phyloP scores from a whole-genome alignment of 2,329 filamentous ascomycete genomes.

The Plenodomus biglobosus region DNA sequence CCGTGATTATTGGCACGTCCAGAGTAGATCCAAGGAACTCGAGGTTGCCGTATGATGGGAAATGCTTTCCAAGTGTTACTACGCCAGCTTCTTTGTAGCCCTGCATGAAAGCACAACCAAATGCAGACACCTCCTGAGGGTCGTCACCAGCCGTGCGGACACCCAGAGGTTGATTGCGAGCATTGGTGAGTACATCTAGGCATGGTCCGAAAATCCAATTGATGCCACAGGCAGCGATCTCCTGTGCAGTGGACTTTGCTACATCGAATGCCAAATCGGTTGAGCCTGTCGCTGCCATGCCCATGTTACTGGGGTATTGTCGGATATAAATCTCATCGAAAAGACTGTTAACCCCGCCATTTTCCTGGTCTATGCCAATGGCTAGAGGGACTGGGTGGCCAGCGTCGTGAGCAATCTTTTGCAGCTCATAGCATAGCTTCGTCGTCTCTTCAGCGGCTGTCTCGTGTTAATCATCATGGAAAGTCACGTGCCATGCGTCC shows the following conservation, averaged over 20 bases:
- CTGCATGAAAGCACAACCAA: constrained; percentile 85
- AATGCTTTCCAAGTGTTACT: constrained; percentile 91
- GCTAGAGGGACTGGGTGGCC: constrained; percentile 86
- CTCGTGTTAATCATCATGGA: constrained; percentile 23
- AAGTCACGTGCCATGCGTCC: constrained; percentile 8
- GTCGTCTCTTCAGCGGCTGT: constrained; percentile 89
- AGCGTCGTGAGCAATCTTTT: constrained; percentile 86
- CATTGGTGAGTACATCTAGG: constrained; percentile 90
- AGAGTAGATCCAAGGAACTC: constrained; percentile 89
- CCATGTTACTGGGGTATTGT: constrained; percentile 97
- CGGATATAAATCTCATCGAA: constrained; percentile 95
- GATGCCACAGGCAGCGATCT: constrained; percentile 88
- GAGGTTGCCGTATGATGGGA: constrained; percentile 92
- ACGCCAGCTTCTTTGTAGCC: constrained; percentile 91
- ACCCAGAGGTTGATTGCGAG: constrained; percentile 84
- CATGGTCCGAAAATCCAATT: constrained; percentile 95
- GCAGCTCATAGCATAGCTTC: constrained; percentile 82
- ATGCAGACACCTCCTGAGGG: constrained; percentile 91
- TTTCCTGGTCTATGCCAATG: constrained; percentile 94
- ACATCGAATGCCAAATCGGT: constrained; percentile 84
- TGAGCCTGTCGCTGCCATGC: constrained; percentile 86
- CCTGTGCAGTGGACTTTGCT: constrained; percentile 88
- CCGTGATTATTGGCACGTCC: constrained; percentile 93
- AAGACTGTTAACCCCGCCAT: constrained; percentile 95
- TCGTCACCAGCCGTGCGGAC: constrained; percentile 90